Base-by-base conservation (phyloP, 805 yeast species). In the Cyberlindnera mrakii region DNA sequence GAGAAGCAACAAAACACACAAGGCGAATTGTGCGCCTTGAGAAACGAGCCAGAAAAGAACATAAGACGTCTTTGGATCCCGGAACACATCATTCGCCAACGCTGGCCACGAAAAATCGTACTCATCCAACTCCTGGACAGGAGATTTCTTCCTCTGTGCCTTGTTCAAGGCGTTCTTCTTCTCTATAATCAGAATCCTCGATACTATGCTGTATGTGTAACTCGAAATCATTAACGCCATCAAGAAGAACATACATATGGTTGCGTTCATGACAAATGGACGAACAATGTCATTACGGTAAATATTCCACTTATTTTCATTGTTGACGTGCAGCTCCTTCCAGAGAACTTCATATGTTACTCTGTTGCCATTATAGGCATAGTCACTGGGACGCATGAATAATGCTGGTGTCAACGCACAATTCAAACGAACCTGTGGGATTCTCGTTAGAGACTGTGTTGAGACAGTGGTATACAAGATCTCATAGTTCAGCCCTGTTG, bases 351-450 rank as follows among this genome's bases (percentile, higher is more conserved):
- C 62, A 41, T 56, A 59, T 3, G 61, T 40, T 43, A 60, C 43
- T 46, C 55, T 52, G 39, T 58, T 57, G 5, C 58, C 58, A 42
- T 60, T 60, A 30, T 46, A 53, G 7, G 55, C 51, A 36, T 51
- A 38, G 35, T 58, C 61, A 14, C 45, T 42, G 29, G 48, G 40
- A 29, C 59, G 51, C 7, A 60, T 33, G 20, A 53, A 31, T 43
- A 55, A 39, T 7, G 64, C 57, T 4, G 62, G 62, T 11, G 46
- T 38, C 31, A 60, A 27, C 8, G 35, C 45, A 44, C 65, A 60
- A 3, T 25, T 40, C 7, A 55, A n/a, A 27, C 52, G 57, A 6
- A 40, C 46, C 27, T 49, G 52, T n/a, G 56, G 49, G 30, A 47
- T 46, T 47, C 64, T 51, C 8, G 58, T 47, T 25, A 55, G 27